Base-by-base conservation (phyloP, 306 rosid genomes). In the Prunus dulcis region DNA sequence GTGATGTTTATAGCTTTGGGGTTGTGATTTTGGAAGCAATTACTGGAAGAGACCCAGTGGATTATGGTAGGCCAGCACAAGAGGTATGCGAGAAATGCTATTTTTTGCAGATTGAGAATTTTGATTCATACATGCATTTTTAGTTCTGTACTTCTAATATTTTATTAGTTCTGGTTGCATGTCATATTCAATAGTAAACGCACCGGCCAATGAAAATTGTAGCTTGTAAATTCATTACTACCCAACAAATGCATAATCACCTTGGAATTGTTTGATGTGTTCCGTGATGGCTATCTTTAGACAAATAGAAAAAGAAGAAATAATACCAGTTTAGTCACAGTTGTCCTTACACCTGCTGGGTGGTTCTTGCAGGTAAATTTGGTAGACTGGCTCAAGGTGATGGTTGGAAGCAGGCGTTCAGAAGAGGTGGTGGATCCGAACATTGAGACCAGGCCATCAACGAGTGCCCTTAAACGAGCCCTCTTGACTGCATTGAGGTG, bases 381-480 rank as follows among this genome's bases (percentile, higher is more conserved):
- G 84, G 96, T 94, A 8, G 98, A 94, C 73, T 94, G 98, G 98
- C 89, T 94, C 47, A 94, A 94, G 84, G 79, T 90, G 96, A 94
- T 94, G 98, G 96, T 94, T 50, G 97, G 97, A 73, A 88, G 80
- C 78, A 88, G 90, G 83, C 97, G 87, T 17, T 89, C 96, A 12
- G 98, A 91, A 76, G 98, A 91, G 90, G 93, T 93, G 68, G 93
- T 93, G 57, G 97, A 93, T 73, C 98, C 98, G 67, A 89, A 89
- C 74, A 88, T 93, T 60, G 98, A 91, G 77, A 80, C 91, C 61
- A 87, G 88, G 71, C 98, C 98, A 63, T 88, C 98, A 3, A 90
- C 91, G 79, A 93, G 98, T 72, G 91, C 91, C 81, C 93, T 93
- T 75, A 93, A 93, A 80, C 80, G 97, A 76, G 89, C 82, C 77